Percentiles rank a stretch among this genome's conserved stretches.
Evolutionary conservation across 352 stramenopile genomes (phyloP).

Genomic region (Achlya hypogyna): DNA sequence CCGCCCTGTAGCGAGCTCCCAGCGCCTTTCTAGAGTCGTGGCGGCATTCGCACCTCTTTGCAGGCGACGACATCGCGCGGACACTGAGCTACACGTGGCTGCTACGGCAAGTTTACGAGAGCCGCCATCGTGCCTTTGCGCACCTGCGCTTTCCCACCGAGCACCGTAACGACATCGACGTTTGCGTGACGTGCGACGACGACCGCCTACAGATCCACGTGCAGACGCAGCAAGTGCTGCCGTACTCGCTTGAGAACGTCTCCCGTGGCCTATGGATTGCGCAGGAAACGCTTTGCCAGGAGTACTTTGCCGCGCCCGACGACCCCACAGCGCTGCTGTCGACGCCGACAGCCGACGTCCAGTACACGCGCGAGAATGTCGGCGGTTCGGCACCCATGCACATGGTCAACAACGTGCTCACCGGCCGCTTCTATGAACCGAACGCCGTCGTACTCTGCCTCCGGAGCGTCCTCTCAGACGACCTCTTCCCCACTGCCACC

Average conservation of each 20-base stretch:
- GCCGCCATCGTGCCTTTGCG: not conserved
- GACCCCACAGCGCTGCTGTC: not conserved
- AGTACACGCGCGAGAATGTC: not conserved
- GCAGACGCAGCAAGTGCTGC: not conserved
- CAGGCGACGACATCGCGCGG: not conserved
- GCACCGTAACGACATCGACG: not conserved
- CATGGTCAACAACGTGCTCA: not conserved
- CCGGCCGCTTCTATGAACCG: not conserved
- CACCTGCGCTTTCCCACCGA: not conserved
- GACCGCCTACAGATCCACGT: not conserved
- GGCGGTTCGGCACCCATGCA: not conserved
- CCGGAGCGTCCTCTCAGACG: not conserved
- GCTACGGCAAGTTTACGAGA: not conserved
- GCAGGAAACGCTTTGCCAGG: not conserved
- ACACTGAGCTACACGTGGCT: not conserved
- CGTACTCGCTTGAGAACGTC: not conserved
- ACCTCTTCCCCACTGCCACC: not conserved
- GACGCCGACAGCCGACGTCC: not conserved
- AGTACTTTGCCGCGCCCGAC: not conserved
- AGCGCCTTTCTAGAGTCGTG: not conserved
- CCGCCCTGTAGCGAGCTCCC: not conserved
- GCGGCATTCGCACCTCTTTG: not conserved
- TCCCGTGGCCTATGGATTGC: not conserved
- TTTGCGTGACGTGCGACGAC: not conserved
- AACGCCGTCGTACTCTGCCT: not conserved